phyloP scores from a whole-genome alignment of 139 green algal genomes.

The Zygnema circumcarinatum region DNA sequence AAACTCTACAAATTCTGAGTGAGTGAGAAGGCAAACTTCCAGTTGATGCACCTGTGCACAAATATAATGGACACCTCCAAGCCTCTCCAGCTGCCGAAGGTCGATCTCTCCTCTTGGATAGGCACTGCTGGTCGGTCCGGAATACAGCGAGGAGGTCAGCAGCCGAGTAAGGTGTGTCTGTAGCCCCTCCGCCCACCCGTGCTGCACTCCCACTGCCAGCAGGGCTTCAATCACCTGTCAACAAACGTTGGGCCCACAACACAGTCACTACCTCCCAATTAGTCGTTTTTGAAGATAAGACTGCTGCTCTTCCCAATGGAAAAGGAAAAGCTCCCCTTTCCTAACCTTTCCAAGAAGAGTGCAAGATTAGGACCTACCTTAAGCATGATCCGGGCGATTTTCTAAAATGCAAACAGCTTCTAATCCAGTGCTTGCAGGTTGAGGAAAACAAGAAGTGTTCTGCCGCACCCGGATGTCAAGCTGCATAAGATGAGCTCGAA shows the following conservation, averaged over 20 bases:
- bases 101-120: background rate
- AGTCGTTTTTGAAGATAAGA: no score
- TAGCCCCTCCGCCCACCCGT: constrained; percentile 49
- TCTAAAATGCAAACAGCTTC: no score
- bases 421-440: no score
- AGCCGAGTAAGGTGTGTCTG: constrained; percentile 44
- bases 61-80: constrained; percentile 52
- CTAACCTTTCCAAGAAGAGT: no score
- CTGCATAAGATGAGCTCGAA: background rate
- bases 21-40: no score
- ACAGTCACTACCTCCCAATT: no score
- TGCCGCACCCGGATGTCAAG: constrained; percentile 27
- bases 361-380: no score
- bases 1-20: no score
- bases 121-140: background rate
- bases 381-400: no score
- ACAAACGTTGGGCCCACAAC: no score
- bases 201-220: constrained; percentile 35
- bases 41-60: background rate
- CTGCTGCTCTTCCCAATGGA: no score
- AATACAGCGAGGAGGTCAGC: constrained; percentile 45
- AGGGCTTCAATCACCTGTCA: constrained; percentile 28
- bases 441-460: background rate
- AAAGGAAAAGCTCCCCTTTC: no score
- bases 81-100: constrained; percentile 13